Evolutionary conservation across 805 yeast genomes (phyloP), one percentile per base, ranked within the genome.

Genomic region (Pichia occidentalis): DNA sequence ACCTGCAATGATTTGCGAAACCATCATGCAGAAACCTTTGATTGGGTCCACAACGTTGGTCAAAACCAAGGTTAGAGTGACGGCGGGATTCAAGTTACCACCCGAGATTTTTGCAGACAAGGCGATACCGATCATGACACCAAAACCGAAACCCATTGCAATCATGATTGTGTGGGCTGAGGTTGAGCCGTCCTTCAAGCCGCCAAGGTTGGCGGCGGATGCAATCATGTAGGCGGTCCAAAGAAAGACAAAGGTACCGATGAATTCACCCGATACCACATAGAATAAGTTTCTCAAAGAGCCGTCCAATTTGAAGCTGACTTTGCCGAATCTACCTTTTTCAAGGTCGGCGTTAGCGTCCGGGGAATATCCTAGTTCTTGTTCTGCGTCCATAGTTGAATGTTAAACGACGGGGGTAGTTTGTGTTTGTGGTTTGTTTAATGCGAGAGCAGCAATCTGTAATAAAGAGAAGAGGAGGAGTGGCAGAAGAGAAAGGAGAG

Each of bases 11-110:
- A 85, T 57, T 65, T 85, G 95, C 28, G 88, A 49, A 38, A 79
- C 32, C 61, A 74, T 62, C 77, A 80, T 75, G 40, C 81, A 57
- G 17, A 67, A 59, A 49, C 82, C 88, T 60, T 92, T 75, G 23
- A 80, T 44, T 39, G 87, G 85, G 29, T 85, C 72, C 43, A 82
- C 70, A 39, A 85, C 90, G 46, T 83, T 72, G 16, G 84, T 80
- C 30, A 82, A 63, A n/a, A 77, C 71, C 55, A 85, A 65, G 21
- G 87, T 65, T 28, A 84, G 67, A 17, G 95, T 80, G 29, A 85
- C 95, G 35, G 92, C 90, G 10, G 95, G 95, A 67, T 85, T 85
- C 58, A 85, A 72, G 65, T 83, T 84, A 67, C 92, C 95, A 54
- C 95, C 95, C 27, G 92, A 81, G 44, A 85, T 74, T 59, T 85